phyloP scores from a whole-genome alignment of 2,329 filamentous ascomycete genomes.

The Monilinia aucupariae region DNA sequence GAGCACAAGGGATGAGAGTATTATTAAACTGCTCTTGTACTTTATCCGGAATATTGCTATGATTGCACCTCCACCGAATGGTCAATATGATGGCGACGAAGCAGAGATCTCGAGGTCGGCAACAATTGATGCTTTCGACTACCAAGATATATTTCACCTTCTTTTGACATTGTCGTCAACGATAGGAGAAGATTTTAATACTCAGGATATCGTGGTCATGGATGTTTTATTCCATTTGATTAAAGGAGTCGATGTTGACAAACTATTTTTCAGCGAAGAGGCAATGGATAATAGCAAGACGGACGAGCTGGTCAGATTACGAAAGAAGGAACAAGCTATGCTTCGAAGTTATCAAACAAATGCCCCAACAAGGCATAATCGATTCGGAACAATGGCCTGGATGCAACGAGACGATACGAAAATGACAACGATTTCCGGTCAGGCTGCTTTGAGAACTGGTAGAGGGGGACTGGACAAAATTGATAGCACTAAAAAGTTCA shows the following conservation, averaged over 20 bases:
- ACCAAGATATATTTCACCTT: constrained; percentile 83
- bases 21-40: constrained; percentile 85
- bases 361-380: constrained; percentile 80
- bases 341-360: constrained; percentile 68
- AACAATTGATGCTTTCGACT: constrained; percentile 81
- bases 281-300: constrained; percentile 64
- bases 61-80: constrained; percentile 67
- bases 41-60: constrained; percentile 84
- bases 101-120: constrained; percentile 82
- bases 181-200: constrained; percentile 87
- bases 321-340: constrained; percentile 82
- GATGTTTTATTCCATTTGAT: constrained; percentile 90
- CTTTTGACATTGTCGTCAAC: constrained; percentile 84
- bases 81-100: constrained; percentile 80
- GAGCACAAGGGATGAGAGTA: constrained; percentile 75
- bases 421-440: constrained; percentile 80
- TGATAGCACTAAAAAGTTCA: constrained; percentile 86
- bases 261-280: constrained; percentile 77
- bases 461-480: constrained; percentile 76
- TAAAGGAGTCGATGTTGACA: constrained; percentile 79
- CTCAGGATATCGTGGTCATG: constrained; percentile 82
- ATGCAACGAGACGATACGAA: constrained; percentile 81
- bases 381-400: constrained; percentile 98
- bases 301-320: constrained; percentile 66
- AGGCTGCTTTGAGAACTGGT: constrained; percentile 72